Base-by-base conservation (phyloP, 768 basidiomycete species). In the Lentinula edodes region DNA sequence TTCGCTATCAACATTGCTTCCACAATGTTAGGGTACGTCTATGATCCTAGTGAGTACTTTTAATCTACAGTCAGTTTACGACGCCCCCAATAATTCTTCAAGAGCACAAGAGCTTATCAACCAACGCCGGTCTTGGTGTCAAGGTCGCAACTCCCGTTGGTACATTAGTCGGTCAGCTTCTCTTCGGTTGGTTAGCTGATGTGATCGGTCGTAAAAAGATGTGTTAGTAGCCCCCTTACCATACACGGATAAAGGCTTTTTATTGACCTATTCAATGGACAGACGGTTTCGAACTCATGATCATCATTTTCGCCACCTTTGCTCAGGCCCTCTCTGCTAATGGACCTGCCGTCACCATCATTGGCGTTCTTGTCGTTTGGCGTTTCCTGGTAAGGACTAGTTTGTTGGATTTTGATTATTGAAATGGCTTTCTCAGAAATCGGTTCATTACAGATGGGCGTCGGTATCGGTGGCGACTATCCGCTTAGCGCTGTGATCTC, bases 381-480 rank as follows among this genome's bases (percentile, higher is more conserved):
- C 85, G 93, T 10, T 90, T 91, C 75, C 75, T 93, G 36, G 80
- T 80, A 62, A 64, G 76, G 69, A 32, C 6, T 41, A 20, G 10
- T 46, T n/a, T 15, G 6, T 23, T 32, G 7, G 12, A 51, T 10
- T 35, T n/a, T 18, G n/a, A 20, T 60, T 52, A 36, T 45, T 39
- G 23, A 28, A 28, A 2, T 2, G 28, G 28, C 3, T 28, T 28
- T 3, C 42, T 53, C 35, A 12, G 18, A 39, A 42, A n/a, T 16
- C 63, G 43, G 12, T 62, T 52, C 28, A 5, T 0, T n/a, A 2
- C 48, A 83, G 86, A 85, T 85, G 83, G 91, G 91, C 0, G 71
- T 93, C 2, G 93, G 93, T 5, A 90, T 95, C 16, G 93, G 93
- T 5, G 93, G 93, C 16, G 93, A 95, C 67, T 95, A 95, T 70